A percentile compares a stretch with the other conserved stretches of the same genome.
These are phyloP conservation scores for Cordyceps pruinosa DNA, from an alignment of 2,329 filamentous ascomycete genomes.

Conservation along the genomic window DNA sequence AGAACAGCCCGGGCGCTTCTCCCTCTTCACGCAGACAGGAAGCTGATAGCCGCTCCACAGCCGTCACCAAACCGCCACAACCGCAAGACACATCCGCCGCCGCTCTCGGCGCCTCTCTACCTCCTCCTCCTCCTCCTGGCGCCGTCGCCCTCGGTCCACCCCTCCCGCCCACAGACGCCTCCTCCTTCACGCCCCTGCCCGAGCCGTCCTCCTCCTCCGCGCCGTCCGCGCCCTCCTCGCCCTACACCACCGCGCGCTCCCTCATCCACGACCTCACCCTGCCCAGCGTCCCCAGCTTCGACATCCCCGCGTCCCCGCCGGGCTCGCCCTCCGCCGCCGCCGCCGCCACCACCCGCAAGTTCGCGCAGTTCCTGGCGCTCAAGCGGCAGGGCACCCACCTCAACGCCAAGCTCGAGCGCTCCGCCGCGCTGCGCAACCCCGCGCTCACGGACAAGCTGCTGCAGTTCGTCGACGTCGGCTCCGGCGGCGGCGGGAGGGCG, in stretches of 20 bases:
- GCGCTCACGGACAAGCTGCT: slow-evolving; percentile 65
- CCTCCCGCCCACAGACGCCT: slow-evolving; percentile 25
- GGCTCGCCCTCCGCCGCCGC: slow-evolving; percentile 58
- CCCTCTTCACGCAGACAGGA: neutral
- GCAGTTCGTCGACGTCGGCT: slow-evolving; percentile 49
- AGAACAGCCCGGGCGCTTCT: neutral
- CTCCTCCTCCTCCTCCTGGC: slow-evolving; percentile 23
- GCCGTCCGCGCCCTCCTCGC: slow-evolving; percentile 46
- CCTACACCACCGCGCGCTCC: slow-evolving; percentile 59
- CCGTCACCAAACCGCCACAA: neutral
- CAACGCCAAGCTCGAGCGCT: slow-evolving; percentile 64
- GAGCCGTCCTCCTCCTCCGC: slow-evolving; percentile 14
- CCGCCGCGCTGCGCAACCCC: slow-evolving; percentile 63
- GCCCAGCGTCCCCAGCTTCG: slow-evolving; percentile 62
- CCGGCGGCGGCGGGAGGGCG: slow-evolving; percentile 26
- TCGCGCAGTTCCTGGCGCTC: slow-evolving; percentile 67
- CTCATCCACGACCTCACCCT: slow-evolving; percentile 66
- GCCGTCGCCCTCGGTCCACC: slow-evolving; percentile 32
- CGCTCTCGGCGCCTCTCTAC: slow-evolving; percentile 11
- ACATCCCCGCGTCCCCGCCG: slow-evolving; percentile 68
- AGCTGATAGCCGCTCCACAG: neutral
- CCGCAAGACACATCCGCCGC: slow-evolving; percentile 11
- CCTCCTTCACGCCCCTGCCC: neutral
- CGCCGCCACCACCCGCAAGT: slow-evolving; percentile 53
- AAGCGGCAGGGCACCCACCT: slow-evolving; percentile 74